Base-by-base conservation (phyloP, 73 alveolate species). In the Tetrahymena elliotti region DNA sequence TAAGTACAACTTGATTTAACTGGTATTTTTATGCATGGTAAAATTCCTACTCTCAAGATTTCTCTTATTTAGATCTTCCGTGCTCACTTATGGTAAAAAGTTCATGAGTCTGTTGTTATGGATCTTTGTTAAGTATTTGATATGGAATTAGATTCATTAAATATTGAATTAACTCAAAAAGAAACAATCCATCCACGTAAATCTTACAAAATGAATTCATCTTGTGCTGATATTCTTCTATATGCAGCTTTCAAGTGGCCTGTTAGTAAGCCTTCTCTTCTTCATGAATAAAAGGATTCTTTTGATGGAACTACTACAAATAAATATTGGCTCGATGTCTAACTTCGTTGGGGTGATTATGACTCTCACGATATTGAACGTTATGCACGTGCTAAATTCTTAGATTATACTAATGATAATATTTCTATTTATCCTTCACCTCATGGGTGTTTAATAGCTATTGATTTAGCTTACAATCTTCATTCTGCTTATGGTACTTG, bases 21-120 rank as follows among this genome's bases (percentile, higher is more conserved):
- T n/a, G 99, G 99, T 47, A 99, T 99, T 84, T 99, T 99, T 97
- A 99, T 99, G 99, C 99, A 99, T 95, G 99, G 99, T 35, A 99
- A 99, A 98, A 99, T 99, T 92, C 99, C 99, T 34, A 99, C 99
- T 36, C 97, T 99, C 53, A 99, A 99, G 97, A 99, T 99, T 36
- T 98, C 99, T 1, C 97, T 99, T 95, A 99, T 99, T 95, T 99
- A 99, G 96, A 99, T 99, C 92, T 99, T 99, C 96, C 92, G 99
- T 93, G 99, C 99, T 22, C 99, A 99, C 97, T 97, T 99, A 96
- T 99, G 99, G 99, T 99, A 99, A 97, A 99, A 99, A 98, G 99
- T 99, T 92, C 99, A 99, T 97, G 99, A 99, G 98, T 97, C 99
- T 94, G 97, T 99, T 54, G 99, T 99, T 39, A 99, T 99, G 99